Percentiles rank a stretch among this genome's conserved stretches.
Evolutionary conservation across 306 rosid genomes (phyloP).

Genomic region (Acacia acuminata): DNA sequence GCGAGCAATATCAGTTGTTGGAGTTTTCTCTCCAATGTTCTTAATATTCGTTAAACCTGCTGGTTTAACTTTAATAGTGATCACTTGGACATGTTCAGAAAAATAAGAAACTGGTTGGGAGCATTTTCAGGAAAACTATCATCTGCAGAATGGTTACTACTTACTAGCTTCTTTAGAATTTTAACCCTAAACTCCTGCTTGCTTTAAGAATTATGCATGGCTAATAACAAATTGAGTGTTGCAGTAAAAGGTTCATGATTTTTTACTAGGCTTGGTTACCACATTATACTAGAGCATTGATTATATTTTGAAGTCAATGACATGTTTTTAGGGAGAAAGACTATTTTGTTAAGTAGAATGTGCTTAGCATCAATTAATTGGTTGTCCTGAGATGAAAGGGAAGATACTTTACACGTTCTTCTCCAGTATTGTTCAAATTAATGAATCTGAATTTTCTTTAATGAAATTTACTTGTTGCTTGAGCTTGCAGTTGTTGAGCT

Average conservation of each 20-base stretch:
- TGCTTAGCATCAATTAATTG: conserved; percentile 11
- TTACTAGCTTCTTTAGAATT: neutral
- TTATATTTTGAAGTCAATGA: neutral
- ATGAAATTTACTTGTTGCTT: conserved; percentile 36
- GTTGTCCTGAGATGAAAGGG: conserved; percentile 14
- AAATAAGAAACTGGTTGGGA: neutral
- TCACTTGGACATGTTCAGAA: neutral
- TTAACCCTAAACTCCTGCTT: conserved; percentile 10
- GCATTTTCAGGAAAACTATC: conserved; percentile 21
- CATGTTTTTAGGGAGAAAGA: neutral
- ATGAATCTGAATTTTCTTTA: conserved; percentile 25
- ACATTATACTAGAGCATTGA: neutral
- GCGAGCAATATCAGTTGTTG: neutral
- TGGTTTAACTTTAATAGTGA: conserved; percentile 15
- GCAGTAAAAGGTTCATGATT: conserved; percentile 2
- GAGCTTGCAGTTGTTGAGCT: conserved; percentile 83
- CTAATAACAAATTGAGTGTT: conserved; percentile 3
- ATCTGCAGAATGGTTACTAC: neutral
- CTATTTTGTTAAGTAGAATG: neutral
- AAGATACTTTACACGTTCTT: neutral
- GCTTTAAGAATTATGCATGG: neutral
- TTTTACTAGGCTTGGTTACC: neutral
- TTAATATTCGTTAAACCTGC: neutral
- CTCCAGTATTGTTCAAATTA: neutral
- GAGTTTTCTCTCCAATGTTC: neutral